These are phyloP conservation scores for Ophiostoma australiae DNA, from an alignment of 2,329 filamentous ascomycete genomes.

Conservation along the genomic window DNA sequence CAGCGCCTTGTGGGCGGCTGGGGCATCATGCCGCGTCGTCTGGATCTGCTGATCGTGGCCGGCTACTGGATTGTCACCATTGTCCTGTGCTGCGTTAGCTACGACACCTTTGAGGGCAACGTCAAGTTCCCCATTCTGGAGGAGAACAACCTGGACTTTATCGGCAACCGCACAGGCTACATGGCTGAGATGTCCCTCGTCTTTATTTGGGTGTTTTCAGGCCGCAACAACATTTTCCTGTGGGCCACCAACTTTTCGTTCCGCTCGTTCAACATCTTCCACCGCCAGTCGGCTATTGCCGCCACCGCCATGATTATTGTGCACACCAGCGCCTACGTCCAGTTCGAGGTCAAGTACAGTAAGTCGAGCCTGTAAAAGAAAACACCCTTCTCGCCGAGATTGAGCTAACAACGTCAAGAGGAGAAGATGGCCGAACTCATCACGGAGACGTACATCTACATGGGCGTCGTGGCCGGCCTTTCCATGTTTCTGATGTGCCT, in stretches of 20 bases:
- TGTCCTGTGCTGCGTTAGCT: conserved; percentile 15
- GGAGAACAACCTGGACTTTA: conserved; percentile 18
- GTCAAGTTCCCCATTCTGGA: neutral
- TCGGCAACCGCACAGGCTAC: conserved; percentile 28
- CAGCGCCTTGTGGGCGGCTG: conserved; percentile 11
- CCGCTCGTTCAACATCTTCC: conserved; percentile 61
- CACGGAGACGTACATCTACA: neutral
- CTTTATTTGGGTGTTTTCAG: conserved; percentile 48
- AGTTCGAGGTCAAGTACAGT: conserved; percentile 13
- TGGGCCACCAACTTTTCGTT: conserved; percentile 67
- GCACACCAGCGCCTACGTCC: conserved; percentile 56
- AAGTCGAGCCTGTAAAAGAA: neutral
- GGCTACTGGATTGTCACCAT: conserved; percentile 27
- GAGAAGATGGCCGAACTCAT: conserved; percentile 10
- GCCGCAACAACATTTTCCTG: conserved; percentile 61
- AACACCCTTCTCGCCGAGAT: neutral
- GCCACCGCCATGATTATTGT: conserved; percentile 57
- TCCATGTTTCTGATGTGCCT: conserved; percentile 43
- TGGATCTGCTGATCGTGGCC: conserved; percentile 1
- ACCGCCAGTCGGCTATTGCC: conserved; percentile 60
- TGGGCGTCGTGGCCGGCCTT: conserved; percentile 36
- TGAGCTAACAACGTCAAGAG: neutral
- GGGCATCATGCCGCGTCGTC: conserved; percentile 6
- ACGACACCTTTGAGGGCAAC: conserved; percentile 19
- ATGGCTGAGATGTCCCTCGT: conserved; percentile 26